Conservation (phyloP, 2,329 filamentous ascomycete genomes). For the Aspergillus arachidicola region DNA sequence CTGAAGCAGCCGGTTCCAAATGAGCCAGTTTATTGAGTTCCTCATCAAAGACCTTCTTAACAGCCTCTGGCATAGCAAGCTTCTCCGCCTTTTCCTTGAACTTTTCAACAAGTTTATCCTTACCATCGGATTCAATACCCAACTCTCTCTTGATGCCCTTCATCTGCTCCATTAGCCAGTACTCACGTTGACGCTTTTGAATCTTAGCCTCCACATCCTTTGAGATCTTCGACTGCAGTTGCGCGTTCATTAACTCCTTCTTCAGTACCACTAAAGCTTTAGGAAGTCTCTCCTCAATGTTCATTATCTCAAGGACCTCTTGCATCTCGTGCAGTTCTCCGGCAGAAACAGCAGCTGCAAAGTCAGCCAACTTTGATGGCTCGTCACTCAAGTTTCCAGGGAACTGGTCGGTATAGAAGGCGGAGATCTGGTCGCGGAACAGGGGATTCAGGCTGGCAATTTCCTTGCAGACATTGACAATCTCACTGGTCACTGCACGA, state of each 20-base stretch:
- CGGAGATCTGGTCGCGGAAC: slow-evolving; percentile 96
- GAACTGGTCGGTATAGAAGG: slow-evolving; percentile 93
- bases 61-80: slow-evolving; percentile 93
- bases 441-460: slow-evolving; percentile 91
- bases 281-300: slow-evolving; percentile 88
- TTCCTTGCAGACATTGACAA: slow-evolving; percentile 98
- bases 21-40: slow-evolving; percentile 97
- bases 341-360: slow-evolving; percentile 93
- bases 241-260: slow-evolving; percentile 97
- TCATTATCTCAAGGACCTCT: slow-evolving; percentile 83
- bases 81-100: slow-evolving; percentile 95
- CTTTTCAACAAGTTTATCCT: slow-evolving; percentile 95
- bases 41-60: slow-evolving; percentile 97
- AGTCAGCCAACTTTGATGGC: slow-evolving; percentile 92
- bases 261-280: slow-evolving; percentile 92
- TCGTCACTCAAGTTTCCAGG: slow-evolving; percentile 94
- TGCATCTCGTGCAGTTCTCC: slow-evolving; percentile 91
- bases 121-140: slow-evolving; percentile 95
- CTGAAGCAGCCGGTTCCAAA: slow-evolving; percentile 90
- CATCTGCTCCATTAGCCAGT: slow-evolving; percentile 99
- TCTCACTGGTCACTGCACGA: slow-evolving; percentile 91
- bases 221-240: slow-evolving; percentile 93
- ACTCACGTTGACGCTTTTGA: slow-evolving; percentile 93
- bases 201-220: slow-evolving; percentile 98
- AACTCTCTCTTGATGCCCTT: slow-evolving; percentile 95